A percentile compares a stretch with the other conserved stretches of the same genome.
Evolutionary conservation across 2,329 filamentous ascomycete genomes (phyloP).

Genomic region (Teratosphaeria epicoccoides): DNA sequence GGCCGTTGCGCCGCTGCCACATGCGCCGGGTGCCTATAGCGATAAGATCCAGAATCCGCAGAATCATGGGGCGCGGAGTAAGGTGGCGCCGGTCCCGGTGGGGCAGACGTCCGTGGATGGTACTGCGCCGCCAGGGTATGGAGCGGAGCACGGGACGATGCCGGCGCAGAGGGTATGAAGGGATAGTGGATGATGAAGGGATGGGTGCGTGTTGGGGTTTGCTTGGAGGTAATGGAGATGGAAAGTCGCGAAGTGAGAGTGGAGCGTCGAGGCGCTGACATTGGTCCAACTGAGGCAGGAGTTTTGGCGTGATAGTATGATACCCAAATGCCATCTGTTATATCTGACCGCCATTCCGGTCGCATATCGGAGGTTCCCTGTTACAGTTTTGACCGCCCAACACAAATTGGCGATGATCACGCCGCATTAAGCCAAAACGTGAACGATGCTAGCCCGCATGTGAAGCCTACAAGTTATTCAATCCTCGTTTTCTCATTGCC

Average conservation of each 20-base stretch:
- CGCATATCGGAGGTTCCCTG: no score
- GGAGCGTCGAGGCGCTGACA: neutral
- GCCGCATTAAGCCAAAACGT: no score
- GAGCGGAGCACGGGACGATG: conserved; percentile 21
- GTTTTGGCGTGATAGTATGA: neutral
- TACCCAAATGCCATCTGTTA: neutral
- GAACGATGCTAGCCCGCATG: no score
- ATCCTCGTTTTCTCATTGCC: no score
- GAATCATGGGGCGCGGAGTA: neutral
- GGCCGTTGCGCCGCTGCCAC: conserved; percentile 38
- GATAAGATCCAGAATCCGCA: conserved; percentile 51
- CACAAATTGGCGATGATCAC: no score
- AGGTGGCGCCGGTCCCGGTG: conserved; percentile 40
- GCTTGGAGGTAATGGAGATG: neutral
- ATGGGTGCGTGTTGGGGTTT: neutral
- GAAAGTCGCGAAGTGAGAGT: neutral
- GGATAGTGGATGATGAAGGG: no score
- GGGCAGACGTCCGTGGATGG: conserved; percentile 26
- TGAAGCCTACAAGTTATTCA: no score
- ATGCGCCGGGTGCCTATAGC: conserved; percentile 60
- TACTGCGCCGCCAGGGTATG: neutral
- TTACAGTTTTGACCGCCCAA: no score
- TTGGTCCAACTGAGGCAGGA: neutral
- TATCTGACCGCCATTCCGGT: no score
- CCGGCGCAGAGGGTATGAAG: conserved; percentile 1